Conservation (phyloP, 192 early-diverging fungal species). For the Allomyces arbusculus region DNA sequence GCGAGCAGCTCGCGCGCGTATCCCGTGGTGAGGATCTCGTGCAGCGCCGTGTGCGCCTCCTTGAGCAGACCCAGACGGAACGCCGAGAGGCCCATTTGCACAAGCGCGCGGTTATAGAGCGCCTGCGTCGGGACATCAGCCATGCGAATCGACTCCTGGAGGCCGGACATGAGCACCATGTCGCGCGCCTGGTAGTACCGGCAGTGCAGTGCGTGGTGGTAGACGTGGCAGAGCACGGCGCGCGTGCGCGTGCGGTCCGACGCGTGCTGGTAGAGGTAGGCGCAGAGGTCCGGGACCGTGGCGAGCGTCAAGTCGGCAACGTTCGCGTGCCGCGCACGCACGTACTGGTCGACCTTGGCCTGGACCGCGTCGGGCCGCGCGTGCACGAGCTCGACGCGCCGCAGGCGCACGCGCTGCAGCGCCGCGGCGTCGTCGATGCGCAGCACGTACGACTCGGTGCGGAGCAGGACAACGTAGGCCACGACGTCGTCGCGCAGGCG, state of each 20-base stretch:
- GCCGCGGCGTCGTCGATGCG: conserved; percentile 30
- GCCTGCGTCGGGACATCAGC: conserved; percentile 84
- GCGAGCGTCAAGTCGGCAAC: conserved; percentile 25
- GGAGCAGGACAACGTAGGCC: conserved; percentile 71
- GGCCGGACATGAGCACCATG: conserved; percentile 92
- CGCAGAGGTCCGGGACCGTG: conserved; percentile 64
- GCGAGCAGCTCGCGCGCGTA: conserved; percentile 79
- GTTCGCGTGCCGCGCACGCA: conserved; percentile 22
- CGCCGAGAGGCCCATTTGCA: conserved; percentile 87
- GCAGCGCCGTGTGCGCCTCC: conserved; percentile 65
- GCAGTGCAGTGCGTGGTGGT: conserved; percentile 92
- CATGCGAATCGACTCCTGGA: conserved; percentile 79
- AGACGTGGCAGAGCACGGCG: conserved; percentile 92
- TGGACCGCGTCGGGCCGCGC: conserved; percentile 90
- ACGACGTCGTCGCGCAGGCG: conserved; percentile 76
- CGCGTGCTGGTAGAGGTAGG: conserved; percentile 69
- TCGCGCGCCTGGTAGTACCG: conserved; percentile 82
- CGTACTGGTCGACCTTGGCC: conserved; percentile 37
- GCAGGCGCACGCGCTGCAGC: conserved; percentile 54
- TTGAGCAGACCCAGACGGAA: conserved; percentile 85
- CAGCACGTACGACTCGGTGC: conserved; percentile 73
- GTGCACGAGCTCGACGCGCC: conserved; percentile 88
- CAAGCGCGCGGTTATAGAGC: conserved; percentile 87
- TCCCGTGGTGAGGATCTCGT: conserved; percentile 70
- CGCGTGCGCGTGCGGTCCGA: conserved; percentile 69